Conservation (phyloP, 345 rosid genomes). For the Lepidium aucheri region DNA sequence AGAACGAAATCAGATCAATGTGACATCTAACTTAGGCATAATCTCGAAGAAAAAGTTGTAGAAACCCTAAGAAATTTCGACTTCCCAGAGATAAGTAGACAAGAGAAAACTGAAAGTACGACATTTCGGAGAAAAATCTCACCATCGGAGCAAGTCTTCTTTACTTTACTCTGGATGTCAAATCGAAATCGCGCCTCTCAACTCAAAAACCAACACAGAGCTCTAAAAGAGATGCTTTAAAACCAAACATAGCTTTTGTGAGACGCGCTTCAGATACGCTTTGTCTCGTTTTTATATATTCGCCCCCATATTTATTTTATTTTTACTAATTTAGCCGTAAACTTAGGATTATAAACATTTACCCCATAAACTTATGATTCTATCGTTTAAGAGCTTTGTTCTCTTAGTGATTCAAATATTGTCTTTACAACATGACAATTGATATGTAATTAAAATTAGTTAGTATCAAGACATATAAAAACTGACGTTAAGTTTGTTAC, state of each 20-base stretch:
- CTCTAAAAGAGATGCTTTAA: not conserved
- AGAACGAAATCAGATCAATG: not conserved
- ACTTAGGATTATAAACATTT: not conserved
- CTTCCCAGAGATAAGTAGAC: not conserved
- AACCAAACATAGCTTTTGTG: conserved; percentile 1
- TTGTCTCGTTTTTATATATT: not conserved
- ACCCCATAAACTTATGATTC: not conserved
- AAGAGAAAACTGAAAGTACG: not conserved
- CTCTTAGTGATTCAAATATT: not conserved
- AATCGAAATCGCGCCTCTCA: not conserved
- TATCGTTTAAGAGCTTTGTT: not conserved
- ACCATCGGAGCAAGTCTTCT: conserved; percentile 20
- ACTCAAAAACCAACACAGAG: not conserved
- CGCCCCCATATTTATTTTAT: not conserved
- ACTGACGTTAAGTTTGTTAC: conserved; percentile 3
- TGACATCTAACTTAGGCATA: not conserved
- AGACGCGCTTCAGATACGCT: conserved; percentile 16
- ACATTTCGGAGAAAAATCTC: not conserved
- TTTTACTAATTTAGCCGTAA: not conserved
- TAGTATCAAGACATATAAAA: not conserved
- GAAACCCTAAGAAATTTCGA: conserved; percentile 8
- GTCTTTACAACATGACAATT: not conserved
- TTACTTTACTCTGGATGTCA: not conserved
- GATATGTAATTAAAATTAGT: not conserved
- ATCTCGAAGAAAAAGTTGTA: not conserved